phyloP scores from a whole-genome alignment of 495 filamentous ascomycete species.

The Penicillium pulvis region DNA sequence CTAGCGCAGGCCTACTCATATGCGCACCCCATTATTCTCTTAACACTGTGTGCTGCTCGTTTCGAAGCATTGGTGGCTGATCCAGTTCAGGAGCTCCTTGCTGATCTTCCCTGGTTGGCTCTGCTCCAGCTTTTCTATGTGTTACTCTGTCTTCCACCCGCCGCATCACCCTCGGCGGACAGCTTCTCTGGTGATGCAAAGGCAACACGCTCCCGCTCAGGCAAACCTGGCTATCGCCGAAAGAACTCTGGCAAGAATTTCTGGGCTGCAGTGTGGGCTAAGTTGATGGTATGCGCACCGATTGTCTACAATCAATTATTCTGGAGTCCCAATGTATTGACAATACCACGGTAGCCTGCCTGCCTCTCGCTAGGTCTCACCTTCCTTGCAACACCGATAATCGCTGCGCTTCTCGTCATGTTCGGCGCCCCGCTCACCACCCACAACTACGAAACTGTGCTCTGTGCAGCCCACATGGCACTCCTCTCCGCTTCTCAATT shows the following conservation, averaged over 20 bases:
- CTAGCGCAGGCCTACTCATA: constrained; percentile 55
- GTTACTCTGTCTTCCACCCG: constrained; percentile 71
- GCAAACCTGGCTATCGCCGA: constrained; percentile 29
- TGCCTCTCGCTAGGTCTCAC: constrained; percentile 62
- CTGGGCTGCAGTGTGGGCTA: constrained; percentile 27
- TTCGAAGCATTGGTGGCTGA: constrained; percentile 71
- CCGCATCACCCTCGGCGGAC: constrained; percentile 41
- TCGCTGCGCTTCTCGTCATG: constrained; percentile 70
- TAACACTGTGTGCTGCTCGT: constrained; percentile 57
- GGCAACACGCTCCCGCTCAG: constrained; percentile 31
- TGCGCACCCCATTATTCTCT: constrained; percentile 66
- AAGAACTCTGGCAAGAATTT: constrained; percentile 27
- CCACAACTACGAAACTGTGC: constrained; percentile 73
- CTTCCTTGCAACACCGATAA: constrained; percentile 62
- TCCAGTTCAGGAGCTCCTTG: constrained; percentile 66
- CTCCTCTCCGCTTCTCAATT: constrained; percentile 73
- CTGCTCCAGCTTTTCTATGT: constrained; percentile 69
- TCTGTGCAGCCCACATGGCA: constrained; percentile 80
- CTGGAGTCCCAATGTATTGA: neutral
- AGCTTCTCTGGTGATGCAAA: constrained; percentile 44
- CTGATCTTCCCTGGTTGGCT: constrained; percentile 61
- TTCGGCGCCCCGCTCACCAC: constrained; percentile 91
- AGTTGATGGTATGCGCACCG: constrained; percentile 36
- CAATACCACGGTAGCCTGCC: constrained; percentile 53
- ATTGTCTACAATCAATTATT: neutral